Base-by-base conservation (phyloP, 768 basidiomycete genomes). In the Boletellus ananiceps region DNA sequence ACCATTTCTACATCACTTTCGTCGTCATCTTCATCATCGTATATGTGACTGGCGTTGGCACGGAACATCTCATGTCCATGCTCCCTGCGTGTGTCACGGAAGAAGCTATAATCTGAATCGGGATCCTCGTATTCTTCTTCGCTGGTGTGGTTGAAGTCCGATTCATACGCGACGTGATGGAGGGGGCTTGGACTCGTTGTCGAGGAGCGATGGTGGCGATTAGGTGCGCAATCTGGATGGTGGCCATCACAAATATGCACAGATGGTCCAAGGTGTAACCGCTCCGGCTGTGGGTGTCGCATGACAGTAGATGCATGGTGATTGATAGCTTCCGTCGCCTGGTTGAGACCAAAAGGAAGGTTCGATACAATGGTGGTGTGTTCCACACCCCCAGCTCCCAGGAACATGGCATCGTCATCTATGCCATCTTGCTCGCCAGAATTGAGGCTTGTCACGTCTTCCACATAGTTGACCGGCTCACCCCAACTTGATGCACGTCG, bases 401-500 rank as follows among this genome's bases (percentile, higher is more conserved):
- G 65, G 29, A 78, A 74, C 57, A 78, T 75, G 31, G 77, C 76
- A 49, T 78, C 77, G 25, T 79, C 77, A 55, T 79, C 74, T 37
- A 73, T 57, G 52, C 68, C 71, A 11, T 72, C 77, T 35, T 72
- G 71, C 21, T 76, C 75, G 27, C 68, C 73, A 13, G 72, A 74
- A 49, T 77, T 71, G 40, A 79, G 52, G 47, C 72, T 75, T 36
- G 63, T 69, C 56, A 74, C 67, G 37, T 74, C 73, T 39, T 73
- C 73, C 57, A 69, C 46, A 55, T 66, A 63, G 60, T 62, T 74
- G 55, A 68, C 71, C 14, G 73, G 62, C 11, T 71, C 81, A 0
- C 80, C 82, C 83, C 83, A 84, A 57, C 82, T 84, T 43, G 82
- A 81, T 9, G 84, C 83, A 5, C 84, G 72, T 50, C 78, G 72